These are phyloP conservation scores for Bauhinia variegata DNA, from an alignment of 306 rosid genomes.

Conservation along the genomic window DNA sequence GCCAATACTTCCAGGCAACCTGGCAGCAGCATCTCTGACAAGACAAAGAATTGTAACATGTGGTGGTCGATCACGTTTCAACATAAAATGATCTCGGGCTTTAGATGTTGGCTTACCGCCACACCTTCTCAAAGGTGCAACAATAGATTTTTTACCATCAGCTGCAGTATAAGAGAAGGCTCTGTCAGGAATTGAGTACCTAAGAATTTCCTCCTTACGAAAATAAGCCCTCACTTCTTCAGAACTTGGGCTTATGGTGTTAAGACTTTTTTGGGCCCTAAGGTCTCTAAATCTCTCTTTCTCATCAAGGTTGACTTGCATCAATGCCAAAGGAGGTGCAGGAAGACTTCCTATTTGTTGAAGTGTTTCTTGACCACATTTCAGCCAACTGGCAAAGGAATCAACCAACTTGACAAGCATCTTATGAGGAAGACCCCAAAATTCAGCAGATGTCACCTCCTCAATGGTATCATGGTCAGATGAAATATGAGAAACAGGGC, in stretches of 20 bases:
- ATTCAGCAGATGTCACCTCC: slow-evolving; percentile 86
- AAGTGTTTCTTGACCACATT: slow-evolving; percentile 98
- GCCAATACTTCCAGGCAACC: slow-evolving; percentile 99
- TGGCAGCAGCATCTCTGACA: slow-evolving; percentile 98
- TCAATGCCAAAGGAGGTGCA: slow-evolving; percentile 82
- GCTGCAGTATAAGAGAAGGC: slow-evolving; percentile 97
- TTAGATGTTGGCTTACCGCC: slow-evolving; percentile 99
- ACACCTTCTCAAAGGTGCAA: slow-evolving; percentile 97
- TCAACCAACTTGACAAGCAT: slow-evolving; percentile 98
- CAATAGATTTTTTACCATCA: slow-evolving; percentile 95
- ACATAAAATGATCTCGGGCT: slow-evolving; percentile 99
- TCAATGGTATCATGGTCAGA: slow-evolving; percentile 69
- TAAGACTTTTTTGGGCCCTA: slow-evolving; percentile 98
- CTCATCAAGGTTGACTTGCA: slow-evolving; percentile 95
- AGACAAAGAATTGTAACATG: slow-evolving; percentile 99
- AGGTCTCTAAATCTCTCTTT: slow-evolving; percentile 96
- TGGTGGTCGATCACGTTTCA: slow-evolving; percentile 97
- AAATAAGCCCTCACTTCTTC: slow-evolving; percentile 92
- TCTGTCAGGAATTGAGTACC: slow-evolving; percentile 99
- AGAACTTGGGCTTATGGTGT: slow-evolving; percentile 84
- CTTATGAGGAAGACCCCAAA: slow-evolving; percentile 93
- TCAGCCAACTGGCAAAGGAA: slow-evolving; percentile 96
- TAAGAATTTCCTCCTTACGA: slow-evolving; percentile 90
- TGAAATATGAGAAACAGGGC: slow-evolving; percentile 66
- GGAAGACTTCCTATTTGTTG: slow-evolving; percentile 99